Conservation (phyloP, 805 yeast genomes). For the Metschnikowia lachancei region DNA sequence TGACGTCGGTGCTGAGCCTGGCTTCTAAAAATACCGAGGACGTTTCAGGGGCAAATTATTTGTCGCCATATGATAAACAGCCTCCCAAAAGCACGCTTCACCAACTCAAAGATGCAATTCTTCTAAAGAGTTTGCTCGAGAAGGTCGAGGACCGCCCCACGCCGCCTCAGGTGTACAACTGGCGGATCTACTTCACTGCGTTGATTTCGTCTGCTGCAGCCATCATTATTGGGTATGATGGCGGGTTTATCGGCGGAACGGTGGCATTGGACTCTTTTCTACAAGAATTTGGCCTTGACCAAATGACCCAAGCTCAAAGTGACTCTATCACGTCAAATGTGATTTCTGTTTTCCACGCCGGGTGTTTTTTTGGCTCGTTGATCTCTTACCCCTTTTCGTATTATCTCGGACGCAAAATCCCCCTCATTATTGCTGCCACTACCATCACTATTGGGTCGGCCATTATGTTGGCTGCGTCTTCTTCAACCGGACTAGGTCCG, state of each 20-base stretch:
- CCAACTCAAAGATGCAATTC: conserved; percentile 15
- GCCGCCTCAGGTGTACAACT: conserved; percentile 38
- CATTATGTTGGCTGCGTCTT: conserved; percentile 34
- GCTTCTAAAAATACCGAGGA: conserved; percentile 6
- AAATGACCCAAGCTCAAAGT: conserved; percentile 22
- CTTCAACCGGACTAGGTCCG: conserved; percentile 31
- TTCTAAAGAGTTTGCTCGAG: conserved; percentile 25
- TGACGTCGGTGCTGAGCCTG: not conserved
- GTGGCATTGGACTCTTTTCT: conserved; percentile 33
- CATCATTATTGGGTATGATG: conserved; percentile 41
- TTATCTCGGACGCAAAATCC: conserved; percentile 32
- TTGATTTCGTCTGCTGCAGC: conserved; percentile 39
- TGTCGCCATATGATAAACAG: conserved; percentile 1
- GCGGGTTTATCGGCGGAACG: conserved; percentile 42
- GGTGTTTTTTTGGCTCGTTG: conserved; percentile 40
- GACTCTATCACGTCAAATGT: conserved; percentile 30
- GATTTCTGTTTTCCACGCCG: conserved; percentile 40
- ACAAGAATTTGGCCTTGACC: conserved; percentile 32
- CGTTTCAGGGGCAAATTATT: conserved; percentile 2
- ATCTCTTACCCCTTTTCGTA: conserved; percentile 36
- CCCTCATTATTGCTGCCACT: conserved; percentile 32
- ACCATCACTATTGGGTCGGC: conserved; percentile 37
- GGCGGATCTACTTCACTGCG: conserved; percentile 34
- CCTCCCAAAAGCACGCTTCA: conserved; percentile 9
- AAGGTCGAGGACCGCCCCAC: conserved; percentile 40